Evolutionary conservation across 2,329 filamentous ascomycete species (phyloP).

Genomic region (Knufia petricola): DNA sequence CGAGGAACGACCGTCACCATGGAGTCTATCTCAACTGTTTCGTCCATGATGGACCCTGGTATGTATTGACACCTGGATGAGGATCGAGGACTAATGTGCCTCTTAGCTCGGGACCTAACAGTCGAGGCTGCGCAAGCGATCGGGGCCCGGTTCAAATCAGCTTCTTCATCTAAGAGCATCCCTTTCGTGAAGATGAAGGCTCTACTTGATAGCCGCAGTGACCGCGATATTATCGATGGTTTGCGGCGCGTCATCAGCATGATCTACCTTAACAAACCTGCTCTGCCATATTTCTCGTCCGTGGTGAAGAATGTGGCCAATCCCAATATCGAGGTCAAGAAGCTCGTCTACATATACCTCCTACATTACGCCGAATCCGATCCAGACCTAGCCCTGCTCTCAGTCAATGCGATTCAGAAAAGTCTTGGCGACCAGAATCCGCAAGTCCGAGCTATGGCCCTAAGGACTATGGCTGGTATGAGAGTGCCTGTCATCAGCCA

Average conservation of each 20-base stretch:
- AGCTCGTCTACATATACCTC: conserved; percentile 96
- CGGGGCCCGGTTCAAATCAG: conserved; percentile 47
- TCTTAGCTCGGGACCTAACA: conserved; percentile 82
- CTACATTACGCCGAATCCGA: conserved; percentile 94
- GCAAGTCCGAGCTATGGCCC: conserved; percentile 78
- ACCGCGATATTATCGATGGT: conserved; percentile 86
- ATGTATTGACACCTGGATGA: conserved; percentile 7
- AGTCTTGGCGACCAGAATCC: conserved; percentile 88
- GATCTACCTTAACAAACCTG: conserved; percentile 87
- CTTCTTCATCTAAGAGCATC: conserved; percentile 54
- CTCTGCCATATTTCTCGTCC: conserved; percentile 88
- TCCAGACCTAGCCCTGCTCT: conserved; percentile 86
- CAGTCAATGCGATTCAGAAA: conserved; percentile 98
- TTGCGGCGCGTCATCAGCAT: conserved; percentile 82
- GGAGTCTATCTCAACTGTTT: conserved; percentile 95
- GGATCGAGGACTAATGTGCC: conserved; percentile 20
- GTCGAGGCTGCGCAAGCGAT: conserved; percentile 92
- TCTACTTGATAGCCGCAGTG: conserved; percentile 84
- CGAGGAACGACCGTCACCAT: conserved; percentile 52
- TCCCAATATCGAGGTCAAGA: conserved; percentile 88
- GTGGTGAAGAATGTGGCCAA: conserved; percentile 97
- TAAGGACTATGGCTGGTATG: conserved; percentile 95
- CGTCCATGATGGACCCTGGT: conserved; percentile 91
- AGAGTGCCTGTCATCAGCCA: conserved; percentile 96
- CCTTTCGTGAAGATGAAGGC: conserved; percentile 85